Evolutionary conservation across 805 yeast species (phyloP).

Genomic region (Cyberlindnera xylosilytica): DNA sequence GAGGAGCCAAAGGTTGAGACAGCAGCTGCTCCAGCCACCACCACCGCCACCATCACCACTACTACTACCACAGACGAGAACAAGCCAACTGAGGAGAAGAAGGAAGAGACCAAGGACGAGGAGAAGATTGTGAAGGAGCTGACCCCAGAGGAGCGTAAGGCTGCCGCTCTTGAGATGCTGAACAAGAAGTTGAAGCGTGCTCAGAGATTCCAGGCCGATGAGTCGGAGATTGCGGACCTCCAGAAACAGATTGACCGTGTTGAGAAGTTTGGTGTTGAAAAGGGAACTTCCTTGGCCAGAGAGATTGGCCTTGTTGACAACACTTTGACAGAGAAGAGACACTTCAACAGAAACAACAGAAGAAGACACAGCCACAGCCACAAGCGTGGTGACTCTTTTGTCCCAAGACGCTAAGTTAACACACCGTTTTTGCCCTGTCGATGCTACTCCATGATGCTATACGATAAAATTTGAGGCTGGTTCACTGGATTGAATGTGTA

Average conservation of each 20-base stretch:
- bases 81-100: slow-evolving; percentile 9
- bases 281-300: slow-evolving; percentile 60
- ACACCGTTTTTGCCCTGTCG: too few relatives aligned
- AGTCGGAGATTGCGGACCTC: slow-evolving; percentile 43
- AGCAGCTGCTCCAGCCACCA: too few relatives aligned
- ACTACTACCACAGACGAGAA: slow-evolving; percentile 3
- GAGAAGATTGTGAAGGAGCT: slow-evolving; percentile 34
- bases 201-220: slow-evolving; percentile 61
- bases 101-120: slow-evolving; percentile 20
- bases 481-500: too few relatives aligned
- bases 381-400: neutral
- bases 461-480: too few relatives aligned
- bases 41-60: slow-evolving; percentile 5
- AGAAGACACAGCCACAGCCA: slow-evolving; percentile 3
- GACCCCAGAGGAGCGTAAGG: slow-evolving; percentile 69
- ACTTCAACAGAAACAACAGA: neutral
- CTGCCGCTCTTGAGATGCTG: slow-evolving; percentile 63
- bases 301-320: slow-evolving; percentile 52
- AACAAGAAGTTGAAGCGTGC: slow-evolving; percentile 68
- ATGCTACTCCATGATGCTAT: neutral
- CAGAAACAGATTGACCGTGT: slow-evolving; percentile 66
- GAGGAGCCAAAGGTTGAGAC: neutral
- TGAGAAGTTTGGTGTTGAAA: slow-evolving; percentile 79
- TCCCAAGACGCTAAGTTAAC: neutral
- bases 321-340: neutral